Evolutionary conservation across 371 early-diverging fungal genomes (phyloP).

Genomic region (Lichtheimia ornata): DNA sequence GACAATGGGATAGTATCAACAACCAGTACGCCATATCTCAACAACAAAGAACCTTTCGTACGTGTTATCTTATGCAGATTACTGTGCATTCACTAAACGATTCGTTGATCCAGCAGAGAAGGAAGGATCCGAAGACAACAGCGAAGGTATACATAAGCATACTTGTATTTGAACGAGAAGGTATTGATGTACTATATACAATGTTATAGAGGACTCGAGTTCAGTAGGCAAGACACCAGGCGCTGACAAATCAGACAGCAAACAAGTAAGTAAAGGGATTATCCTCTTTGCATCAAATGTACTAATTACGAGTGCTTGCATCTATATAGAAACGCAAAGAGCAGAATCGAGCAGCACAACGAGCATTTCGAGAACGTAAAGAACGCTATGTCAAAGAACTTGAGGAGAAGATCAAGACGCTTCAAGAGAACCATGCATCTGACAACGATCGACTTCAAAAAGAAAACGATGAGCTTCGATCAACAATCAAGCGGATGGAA

Average conservation of each 20-base stretch:
- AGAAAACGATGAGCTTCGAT: conserved; percentile 24
- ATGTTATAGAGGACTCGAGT: conserved; percentile 4
- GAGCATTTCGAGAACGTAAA: conserved; percentile 70
- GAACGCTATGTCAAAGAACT: conserved; percentile 63
- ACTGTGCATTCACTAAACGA: not conserved
- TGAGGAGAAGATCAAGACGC: conserved; percentile 57
- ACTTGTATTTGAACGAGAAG: not conserved
- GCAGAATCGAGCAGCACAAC: conserved; percentile 71
- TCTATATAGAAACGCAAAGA: conserved; percentile 21
- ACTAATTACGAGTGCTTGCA: not conserved
- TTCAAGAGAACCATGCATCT: conserved; percentile 37
- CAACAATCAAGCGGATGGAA: conserved; percentile 21
- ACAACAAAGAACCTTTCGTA: not conserved
- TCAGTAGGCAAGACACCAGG: not conserved
- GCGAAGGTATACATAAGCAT: conserved; percentile 5
- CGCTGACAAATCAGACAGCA: conserved; percentile 6
- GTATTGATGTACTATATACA: not conserved
- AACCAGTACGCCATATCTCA: not conserved
- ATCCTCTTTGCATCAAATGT: not conserved
- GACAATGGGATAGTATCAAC: not conserved
- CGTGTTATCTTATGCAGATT: not conserved
- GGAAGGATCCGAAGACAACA: conserved; percentile 14
- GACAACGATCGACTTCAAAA: conserved; percentile 13
- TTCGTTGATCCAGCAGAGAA: not conserved
- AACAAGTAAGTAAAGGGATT: not conserved